A percentile compares a stretch with the other conserved stretches of the same genome.
Evolutionary conservation across 306 rosid genomes (phyloP).

Genomic region (Oxytropis ochrocephala): DNA sequence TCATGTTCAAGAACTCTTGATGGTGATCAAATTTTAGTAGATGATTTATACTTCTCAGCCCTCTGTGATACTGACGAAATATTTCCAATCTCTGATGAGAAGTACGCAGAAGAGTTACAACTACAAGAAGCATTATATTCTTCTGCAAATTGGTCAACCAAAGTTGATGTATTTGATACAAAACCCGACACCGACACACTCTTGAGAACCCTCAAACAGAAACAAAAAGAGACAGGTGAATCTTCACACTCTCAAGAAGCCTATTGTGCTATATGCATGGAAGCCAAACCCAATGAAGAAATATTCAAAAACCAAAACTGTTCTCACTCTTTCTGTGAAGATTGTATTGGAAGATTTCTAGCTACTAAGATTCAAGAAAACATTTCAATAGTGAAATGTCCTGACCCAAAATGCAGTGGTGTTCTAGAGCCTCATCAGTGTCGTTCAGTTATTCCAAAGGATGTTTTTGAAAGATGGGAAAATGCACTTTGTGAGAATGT

Average conservation of each 20-base stretch:
- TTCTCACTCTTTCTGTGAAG: constrained; percentile 38
- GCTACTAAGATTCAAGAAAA: constrained; percentile 43
- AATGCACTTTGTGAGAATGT: constrained; percentile 37
- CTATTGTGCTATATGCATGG: constrained; percentile 58
- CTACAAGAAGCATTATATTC: constrained; percentile 58
- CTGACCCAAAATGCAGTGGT: constrained; percentile 41
- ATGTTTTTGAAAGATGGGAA: constrained; percentile 60
- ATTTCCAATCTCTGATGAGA: constrained; percentile 57
- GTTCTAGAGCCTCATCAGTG: constrained; percentile 40
- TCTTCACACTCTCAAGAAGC: neutral
- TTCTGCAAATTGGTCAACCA: neutral
- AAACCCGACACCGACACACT: neutral
- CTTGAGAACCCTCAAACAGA: neutral
- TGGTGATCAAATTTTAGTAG: constrained; percentile 15
- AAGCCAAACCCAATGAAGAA: constrained; percentile 20
- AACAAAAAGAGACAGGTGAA: constrained; percentile 18
- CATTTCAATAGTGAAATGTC: constrained; percentile 41
- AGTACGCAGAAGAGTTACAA: constrained; percentile 45
- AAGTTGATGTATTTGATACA: neutral
- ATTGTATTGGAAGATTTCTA: constrained; percentile 37
- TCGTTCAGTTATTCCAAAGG: constrained; percentile 27
- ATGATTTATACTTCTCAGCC: constrained; percentile 57
- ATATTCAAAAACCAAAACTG: constrained; percentile 43
- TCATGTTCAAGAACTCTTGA: neutral
- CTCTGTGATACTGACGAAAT: constrained; percentile 32